Evolutionary conservation across 345 rosid species (phyloP), one percentile per base, ranked within the genome.

Genomic region (Gossypium thurberi): DNA sequence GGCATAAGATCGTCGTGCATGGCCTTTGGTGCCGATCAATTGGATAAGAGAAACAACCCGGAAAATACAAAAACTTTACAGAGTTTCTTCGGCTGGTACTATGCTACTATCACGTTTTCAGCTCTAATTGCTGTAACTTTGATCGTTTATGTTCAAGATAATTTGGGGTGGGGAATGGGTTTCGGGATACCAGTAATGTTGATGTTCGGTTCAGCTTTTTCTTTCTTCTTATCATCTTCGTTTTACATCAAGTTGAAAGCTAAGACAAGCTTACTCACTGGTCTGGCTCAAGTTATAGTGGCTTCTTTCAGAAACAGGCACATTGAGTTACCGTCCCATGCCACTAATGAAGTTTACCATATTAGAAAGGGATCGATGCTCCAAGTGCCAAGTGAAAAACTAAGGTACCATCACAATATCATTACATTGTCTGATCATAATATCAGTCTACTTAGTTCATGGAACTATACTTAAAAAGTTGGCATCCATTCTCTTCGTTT

Each of bases 11-110:
- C 92, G 18, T 84, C 86, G 56, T 81, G 81, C 57, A 4, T 85
- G 40, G 90, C 89, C 46, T 89, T 89, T 59, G 90, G 90, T 46
- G 91, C 88, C 26, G 88, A 86, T 52, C 94, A 87, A 59, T 48
- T 89, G n/a, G 43, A 69, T 48, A 43, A 58, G 50, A 42, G 53
- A 17, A 55, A 50, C 42, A 44, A 18, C 18, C 40, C 18, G 9
- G 61, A 10, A 56, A 55, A 18, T 55, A 25, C 59, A 18, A 11
- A 64, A 40, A 43, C 78, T 14, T 65, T 85, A 5, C 80, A 79
- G 79, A 85, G 75, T n/a, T 87, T 71, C 74, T 83, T 89, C 73
- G 81, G 75, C 69, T 86, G 89, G 88, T 85, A 86, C 79, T 82
- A 81, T 68, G 81, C 71, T 12, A 65, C 83, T 1, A 56, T 60